phyloP scores from a whole-genome alignment of 148 eudicot genomes.

The Vaccinium vitisidaea region DNA sequence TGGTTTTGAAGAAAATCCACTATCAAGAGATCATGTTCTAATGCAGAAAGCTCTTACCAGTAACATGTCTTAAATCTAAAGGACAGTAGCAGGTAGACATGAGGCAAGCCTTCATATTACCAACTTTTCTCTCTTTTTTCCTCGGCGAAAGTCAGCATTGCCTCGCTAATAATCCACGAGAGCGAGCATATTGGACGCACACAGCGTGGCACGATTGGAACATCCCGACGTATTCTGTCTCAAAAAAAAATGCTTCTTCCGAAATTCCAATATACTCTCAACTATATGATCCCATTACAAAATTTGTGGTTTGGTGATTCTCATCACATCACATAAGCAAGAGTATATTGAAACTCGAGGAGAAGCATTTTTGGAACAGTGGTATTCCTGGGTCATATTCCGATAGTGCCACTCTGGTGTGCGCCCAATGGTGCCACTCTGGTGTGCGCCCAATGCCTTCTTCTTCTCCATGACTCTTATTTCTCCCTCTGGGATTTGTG shows the following conservation, averaged over 20 bases:
- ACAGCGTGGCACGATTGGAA: constrained; percentile 6
- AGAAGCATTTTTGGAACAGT: background rate
- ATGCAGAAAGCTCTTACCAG: background rate
- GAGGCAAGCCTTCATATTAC: background rate
- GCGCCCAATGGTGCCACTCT: constrained; percentile 3
- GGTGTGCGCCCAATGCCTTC: constrained; percentile 2
- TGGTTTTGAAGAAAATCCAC: background rate
- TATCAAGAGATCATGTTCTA: background rate
- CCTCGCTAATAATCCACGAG: background rate
- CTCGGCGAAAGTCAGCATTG: background rate
- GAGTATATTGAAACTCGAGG: background rate
- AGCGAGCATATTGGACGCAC: background rate
- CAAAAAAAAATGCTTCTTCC: background rate
- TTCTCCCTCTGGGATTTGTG: background rate
- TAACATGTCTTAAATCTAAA: background rate
- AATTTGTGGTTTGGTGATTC: background rate
- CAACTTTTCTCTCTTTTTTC: too few species aligned
- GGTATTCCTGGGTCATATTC: background rate
- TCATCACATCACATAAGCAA: background rate
- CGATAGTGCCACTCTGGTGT: background rate
- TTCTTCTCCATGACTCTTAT: background rate
- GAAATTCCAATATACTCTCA: background rate
- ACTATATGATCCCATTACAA: background rate
- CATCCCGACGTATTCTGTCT: background rate
- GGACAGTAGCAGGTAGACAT: background rate